Base-by-base conservation (phyloP, 1,284 basidiomycete species). In the Puccinia horiana region DNA sequence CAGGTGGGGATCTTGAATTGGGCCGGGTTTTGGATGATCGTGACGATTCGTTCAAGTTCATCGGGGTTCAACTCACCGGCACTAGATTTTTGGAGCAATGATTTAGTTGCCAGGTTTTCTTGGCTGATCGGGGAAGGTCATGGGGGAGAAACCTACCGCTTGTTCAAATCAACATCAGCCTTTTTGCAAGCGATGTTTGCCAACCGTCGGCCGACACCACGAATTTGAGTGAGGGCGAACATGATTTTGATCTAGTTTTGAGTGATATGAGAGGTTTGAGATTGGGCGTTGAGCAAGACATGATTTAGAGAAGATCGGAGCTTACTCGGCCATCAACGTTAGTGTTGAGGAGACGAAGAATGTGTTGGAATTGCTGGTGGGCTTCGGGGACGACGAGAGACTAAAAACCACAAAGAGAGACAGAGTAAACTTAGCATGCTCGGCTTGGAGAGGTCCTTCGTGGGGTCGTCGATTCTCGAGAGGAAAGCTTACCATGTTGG, bases 161-260 rank as follows among this genome's bases (percentile, higher is more conserved):
- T 99, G 91, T 91, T 93, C 85, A 99, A 91, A 88, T 99, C 96
- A 83, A 99, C 94, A 90, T 99, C 97, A 85, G 97, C 97, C 91
- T 99, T 99, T 90, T 99, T 99, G 92, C 96, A 98, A 86, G 99
- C 96, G 87, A 99, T 90, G 90, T 99, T 99, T 88, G 97, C 92
- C 90, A 98, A 99, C 84, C 97, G 93, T 85, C 97, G 93, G 87
- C 97, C 97, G 85, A 99, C 96, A 93, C 97, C 97, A 91, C 98
- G 98, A 91, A 99, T 99, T 90, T 99, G 85, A 70, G 86, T 87
- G 42, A 87, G 85, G 84, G 86, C 86, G 85, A 87, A 87, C 86
- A 86, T 85, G 70, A 75, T 76, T 67, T 74, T 81, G 67, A 75
- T 76, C 70, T 75, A 16, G 20, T 23, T 65, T 40, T 16, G 56